Percentiles rank a stretch among this genome's conserved stretches.
phyloP scores from a whole-genome alignment of 1,284 basidiomycete species.

The Leucoagaricus sp. region DNA sequence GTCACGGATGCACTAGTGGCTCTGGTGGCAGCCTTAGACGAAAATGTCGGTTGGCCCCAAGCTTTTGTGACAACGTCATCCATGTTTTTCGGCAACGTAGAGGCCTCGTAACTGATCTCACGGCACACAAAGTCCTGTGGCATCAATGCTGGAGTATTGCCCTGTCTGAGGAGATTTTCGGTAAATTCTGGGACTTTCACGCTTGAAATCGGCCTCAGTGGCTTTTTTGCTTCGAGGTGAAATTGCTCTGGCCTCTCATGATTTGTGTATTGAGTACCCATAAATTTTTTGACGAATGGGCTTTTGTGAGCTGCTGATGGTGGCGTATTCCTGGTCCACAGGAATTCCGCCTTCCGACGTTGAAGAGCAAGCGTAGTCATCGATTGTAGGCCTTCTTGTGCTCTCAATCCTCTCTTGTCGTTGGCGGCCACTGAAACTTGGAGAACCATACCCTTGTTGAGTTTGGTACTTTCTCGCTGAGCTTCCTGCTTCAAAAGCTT shows the following conservation, averaged over 20 bases:
- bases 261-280: neutral
- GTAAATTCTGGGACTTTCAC: slow-evolving; percentile 18
- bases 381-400: neutral
- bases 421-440: neutral
- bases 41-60: neutral
- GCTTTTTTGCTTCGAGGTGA: slow-evolving; percentile 4
- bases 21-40: neutral
- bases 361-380: slow-evolving; percentile 7
- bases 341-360: neutral
- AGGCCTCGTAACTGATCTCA: neutral
- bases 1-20: neutral
- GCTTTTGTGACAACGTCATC: neutral
- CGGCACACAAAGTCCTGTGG: neutral
- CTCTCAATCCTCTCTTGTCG: neutral
- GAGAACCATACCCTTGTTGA: neutral
- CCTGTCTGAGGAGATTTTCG: slow-evolving; percentile 10
- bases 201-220: slow-evolving; percentile 24
- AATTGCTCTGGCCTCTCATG: neutral
- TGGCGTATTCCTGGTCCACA: neutral
- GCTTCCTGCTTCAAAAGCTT: slow-evolving; percentile 17
- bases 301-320: neutral
- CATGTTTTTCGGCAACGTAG: neutral
- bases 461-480: slow-evolving; percentile 15
- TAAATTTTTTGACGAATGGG: neutral
- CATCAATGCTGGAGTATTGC: neutral